Conservation (phyloP, 768 basidiomycete species). For the Pleurotus tuber-regium region DNA sequence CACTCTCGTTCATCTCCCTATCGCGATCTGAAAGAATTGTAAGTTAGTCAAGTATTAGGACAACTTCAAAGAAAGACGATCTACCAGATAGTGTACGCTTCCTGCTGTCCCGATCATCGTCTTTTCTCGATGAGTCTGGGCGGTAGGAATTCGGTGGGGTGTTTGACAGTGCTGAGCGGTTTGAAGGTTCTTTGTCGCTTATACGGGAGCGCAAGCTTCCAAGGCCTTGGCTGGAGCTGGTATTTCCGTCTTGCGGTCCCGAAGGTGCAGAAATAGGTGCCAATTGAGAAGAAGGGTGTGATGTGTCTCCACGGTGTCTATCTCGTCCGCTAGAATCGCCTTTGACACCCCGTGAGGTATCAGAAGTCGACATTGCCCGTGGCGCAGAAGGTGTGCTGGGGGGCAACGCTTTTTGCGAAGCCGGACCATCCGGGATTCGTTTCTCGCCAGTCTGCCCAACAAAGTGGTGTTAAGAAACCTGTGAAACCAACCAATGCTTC, state of each 20-base stretch:
- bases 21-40: slow-evolving; percentile 52
- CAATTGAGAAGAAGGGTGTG: slow-evolving; percentile 14
- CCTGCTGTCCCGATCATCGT: slow-evolving; percentile 66
- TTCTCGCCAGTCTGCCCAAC: slow-evolving; percentile 50
- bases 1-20: slow-evolving; percentile 43
- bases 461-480: not conserved
- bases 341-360: slow-evolving; percentile 39
- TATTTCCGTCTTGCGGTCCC: slow-evolving; percentile 6
- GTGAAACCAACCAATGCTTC: not conserved
- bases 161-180: slow-evolving; percentile 29
- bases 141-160: slow-evolving; percentile 42
- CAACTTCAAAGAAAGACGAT: slow-evolving; percentile 20
- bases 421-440: slow-evolving; percentile 50
- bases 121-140: slow-evolving; percentile 41
- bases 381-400: slow-evolving; percentile 67
- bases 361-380: slow-evolving; percentile 61
- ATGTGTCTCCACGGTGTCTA: slow-evolving; percentile 45
- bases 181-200: slow-evolving; percentile 52
- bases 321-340: slow-evolving; percentile 38
- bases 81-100: slow-evolving; percentile 74
- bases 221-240: slow-evolving; percentile 14
- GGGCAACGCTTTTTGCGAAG: slow-evolving; percentile 43
- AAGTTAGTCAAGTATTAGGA: not conserved
- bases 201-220: slow-evolving; percentile 50
- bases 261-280: slow-evolving; percentile 4